These are phyloP conservation scores for Torulaspora pretoriensis DNA, from an alignment of 1,139 yeast genomes.

Conservation along the genomic window DNA sequence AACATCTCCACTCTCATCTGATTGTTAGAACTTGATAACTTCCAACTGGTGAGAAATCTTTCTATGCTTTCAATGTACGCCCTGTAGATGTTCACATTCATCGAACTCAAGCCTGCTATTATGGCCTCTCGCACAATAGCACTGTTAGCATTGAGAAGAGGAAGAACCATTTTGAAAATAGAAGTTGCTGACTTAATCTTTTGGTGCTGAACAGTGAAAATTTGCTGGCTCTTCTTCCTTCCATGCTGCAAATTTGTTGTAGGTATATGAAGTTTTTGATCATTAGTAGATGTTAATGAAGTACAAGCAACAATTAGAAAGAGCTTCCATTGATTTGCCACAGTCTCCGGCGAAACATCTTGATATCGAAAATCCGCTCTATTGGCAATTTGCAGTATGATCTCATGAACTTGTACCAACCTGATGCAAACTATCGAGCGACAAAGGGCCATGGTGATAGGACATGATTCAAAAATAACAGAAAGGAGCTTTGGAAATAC, in stretches of 20 bases:
- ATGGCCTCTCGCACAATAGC: constrained; percentile 77
- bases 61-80: constrained; percentile 79
- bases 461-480: constrained; percentile 74
- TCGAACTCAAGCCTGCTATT: constrained; percentile 79
- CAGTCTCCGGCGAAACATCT: constrained; percentile 61
- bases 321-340: constrained; percentile 84
- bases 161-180: constrained; percentile 82
- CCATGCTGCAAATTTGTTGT: constrained; percentile 35
- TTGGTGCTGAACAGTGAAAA: constrained; percentile 80
- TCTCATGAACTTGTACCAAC: constrained; percentile 84
- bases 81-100: constrained; percentile 82
- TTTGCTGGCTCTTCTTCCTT: constrained; percentile 64
- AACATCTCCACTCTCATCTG: constrained; percentile 70
- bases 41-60: constrained; percentile 59
- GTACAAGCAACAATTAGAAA: constrained; percentile 89
- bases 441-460: constrained; percentile 90
- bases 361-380: constrained; percentile 34
- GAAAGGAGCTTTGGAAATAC: constrained; percentile 73
- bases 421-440: constrained; percentile 89
- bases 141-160: constrained; percentile 69
- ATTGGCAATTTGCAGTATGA: constrained; percentile 60
- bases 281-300: constrained; percentile 83
- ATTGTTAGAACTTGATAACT: constrained; percentile 37
- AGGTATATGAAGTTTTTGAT: constrained; percentile 68
- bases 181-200: constrained; percentile 90